Percentiles rank a stretch among this genome's conserved stretches.
These are phyloP conservation scores for Sindora glabra DNA, from an alignment of 306 rosid species.

Conservation along the genomic window DNA sequence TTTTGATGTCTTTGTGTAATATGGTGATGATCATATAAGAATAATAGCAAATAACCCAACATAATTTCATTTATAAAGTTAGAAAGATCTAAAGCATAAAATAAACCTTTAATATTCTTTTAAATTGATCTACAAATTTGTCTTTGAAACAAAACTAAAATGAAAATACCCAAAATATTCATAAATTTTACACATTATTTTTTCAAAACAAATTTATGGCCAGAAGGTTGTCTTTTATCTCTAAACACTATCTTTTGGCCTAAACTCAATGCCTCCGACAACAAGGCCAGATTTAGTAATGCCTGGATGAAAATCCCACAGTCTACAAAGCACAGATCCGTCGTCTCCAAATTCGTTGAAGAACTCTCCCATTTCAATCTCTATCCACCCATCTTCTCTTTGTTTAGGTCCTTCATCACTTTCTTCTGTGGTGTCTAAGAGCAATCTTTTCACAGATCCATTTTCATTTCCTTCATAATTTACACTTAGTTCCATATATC, in stretches of 20 bases:
- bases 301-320: neutral
- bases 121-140: no score
- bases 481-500: neutral
- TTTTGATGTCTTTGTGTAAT: no score
- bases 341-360: slow-evolving; percentile 15
- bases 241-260: slow-evolving; percentile 3
- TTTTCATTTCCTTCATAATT: neutral
- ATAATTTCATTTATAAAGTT: no score
- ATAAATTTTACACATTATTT: no score
- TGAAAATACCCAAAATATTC: no score
- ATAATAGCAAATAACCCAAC: no score
- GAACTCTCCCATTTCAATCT: slow-evolving; percentile 29
- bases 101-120: no score
- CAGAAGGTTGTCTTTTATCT: no score
- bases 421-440: neutral
- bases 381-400: slow-evolving; percentile 14
- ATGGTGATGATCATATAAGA: no score
- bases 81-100: no score
- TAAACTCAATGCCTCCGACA: slow-evolving; percentile 30
- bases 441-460: neutral
- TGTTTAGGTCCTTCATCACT: neutral
- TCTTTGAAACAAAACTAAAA: no score
- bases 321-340: neutral
- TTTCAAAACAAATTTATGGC: no score
- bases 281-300: neutral